Evolutionary conservation across 805 yeast genomes (phyloP), one percentile per base, ranked within the genome.

Genomic region (Yarrowia phangngaensis): DNA sequence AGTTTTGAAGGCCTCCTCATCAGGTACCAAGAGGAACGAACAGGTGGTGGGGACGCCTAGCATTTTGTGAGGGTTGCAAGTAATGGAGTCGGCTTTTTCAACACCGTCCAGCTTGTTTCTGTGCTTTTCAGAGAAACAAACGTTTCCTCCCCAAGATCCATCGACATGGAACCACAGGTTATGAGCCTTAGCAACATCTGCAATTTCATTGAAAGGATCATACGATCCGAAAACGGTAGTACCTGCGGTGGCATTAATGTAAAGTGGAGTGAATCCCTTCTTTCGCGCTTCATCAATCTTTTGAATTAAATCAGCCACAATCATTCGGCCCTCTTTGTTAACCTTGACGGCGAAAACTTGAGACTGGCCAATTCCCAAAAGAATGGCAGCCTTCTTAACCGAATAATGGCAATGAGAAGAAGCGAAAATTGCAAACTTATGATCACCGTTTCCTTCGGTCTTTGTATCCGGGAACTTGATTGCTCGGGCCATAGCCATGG

Each of bases 61-160:
- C 84, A 83, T 79, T 59, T 85, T 85, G 67, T 85, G 95, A 3
- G 95, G 95, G 59, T 85, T 86, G 16, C 79, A 74, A 2, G 95
- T 85, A 50, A 85, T 71, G 8, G 89, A 81, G 63, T 85, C 76
- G 1, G 92, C 95, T 15, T 71, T 60, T 31, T 82, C 74, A 23
- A 75, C 62, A 1, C 95, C 95, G 13, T 64, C 60, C 53, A 85
- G 63, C 55, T 73, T 72, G 50, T 63, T 36, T 31, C 59, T 63
- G 49, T 78, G 75, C 8, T 55, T 66, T 0, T 62, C 56, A 31
- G 86, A 79, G 66, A 85, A 86, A 0, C 84, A 71, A 8, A 82
- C 80, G 57, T 86, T 86, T 7, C 90, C 95, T 24, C 95, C 95
- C 95, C 94, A 84, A 6, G 92, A 83, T 1, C 92, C 95, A 64